Base-by-base conservation (phyloP, 2,329 filamentous ascomycete species). In the Paracoccidioides lutzii region DNA sequence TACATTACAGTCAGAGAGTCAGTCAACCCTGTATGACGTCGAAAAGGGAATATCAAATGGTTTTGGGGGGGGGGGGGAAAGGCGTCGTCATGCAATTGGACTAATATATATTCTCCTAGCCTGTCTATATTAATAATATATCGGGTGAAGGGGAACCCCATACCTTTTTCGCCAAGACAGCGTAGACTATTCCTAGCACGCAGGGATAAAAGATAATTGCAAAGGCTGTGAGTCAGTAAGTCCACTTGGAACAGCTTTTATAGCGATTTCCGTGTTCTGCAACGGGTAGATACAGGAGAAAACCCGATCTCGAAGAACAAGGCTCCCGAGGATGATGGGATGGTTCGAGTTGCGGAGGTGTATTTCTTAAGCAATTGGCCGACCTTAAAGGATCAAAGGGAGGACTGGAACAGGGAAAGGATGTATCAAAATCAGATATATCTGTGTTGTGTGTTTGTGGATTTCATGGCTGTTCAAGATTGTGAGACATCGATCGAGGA, bases 401-500 rank as follows among this genome's bases (percentile, higher is more conserved):
- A 33, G 38, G 15, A 33, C n/a, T 37, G 33, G n/a, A 22, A 38
- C 28, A 38, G 22, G 5, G 15, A 28, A n/a, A 42, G 38, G 14
- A 37, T 52, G 15, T 42, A 33, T 52, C 41, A 54, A 7, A 12
- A 41, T 54, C 33, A 49, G 43, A 37, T 55, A 41, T 50, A 7
- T 9, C 15, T 40, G 33, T 46, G 44, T 32, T n/a, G 35, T 9
- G 38, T 43, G 35, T 33, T 49, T 33, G 42, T 41, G 35, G 28
- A 49, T 32, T 32, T 56, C 59, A 58, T 55, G 38, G 54, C 41
- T 40, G 60, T 56, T 59, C 62, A 57, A 58, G 42, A 55, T 41
- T 59, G 61, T 58, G 59, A 53, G 55, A 43, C 40, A 49, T 57
- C 53, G 52, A 54, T 9, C 48, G 55, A 50, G 41, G 54, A 55